These are phyloP conservation scores for Cutaneotrichosporon dermatis DNA, from an alignment of 1,284 basidiomycete species.

Conservation along the genomic window DNA sequence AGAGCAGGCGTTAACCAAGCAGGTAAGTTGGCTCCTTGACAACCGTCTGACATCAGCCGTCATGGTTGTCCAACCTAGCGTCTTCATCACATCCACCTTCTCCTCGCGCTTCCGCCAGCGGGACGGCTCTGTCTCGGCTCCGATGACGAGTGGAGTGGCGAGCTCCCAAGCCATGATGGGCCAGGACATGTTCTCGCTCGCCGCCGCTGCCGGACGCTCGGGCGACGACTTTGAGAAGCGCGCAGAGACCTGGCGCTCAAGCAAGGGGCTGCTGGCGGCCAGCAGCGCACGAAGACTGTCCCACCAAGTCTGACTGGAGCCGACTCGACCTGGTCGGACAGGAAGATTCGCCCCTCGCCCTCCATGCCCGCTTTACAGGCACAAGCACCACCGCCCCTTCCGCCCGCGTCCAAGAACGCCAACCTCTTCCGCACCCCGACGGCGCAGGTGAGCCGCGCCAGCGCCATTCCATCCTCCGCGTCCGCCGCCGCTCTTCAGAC, in stretches of 20 bases:
- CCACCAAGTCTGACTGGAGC: constrained; percentile 8
- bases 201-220: constrained; percentile 24
- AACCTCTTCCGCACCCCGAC: constrained; percentile 4
- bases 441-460: background rate
- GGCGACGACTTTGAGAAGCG: constrained; percentile 31
- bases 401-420: background rate
- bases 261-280: constrained; percentile 6
- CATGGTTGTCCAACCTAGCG: constrained; percentile 2
- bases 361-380: constrained; percentile 8
- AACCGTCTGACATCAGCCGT: background rate
- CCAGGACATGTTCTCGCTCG: constrained; percentile 36
- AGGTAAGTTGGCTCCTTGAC: background rate
- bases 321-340: constrained; percentile 4
- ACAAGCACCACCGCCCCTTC: background rate
- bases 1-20: background rate
- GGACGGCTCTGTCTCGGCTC: constrained; percentile 37
- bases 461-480: constrained; percentile 9
- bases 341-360: constrained; percentile 8
- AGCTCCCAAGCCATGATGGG: constrained; percentile 25
- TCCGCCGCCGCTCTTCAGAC: constrained; percentile 28
- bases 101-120: constrained; percentile 26
- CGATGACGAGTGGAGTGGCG: constrained; percentile 43
- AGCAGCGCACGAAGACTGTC: background rate
- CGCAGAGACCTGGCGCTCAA: constrained; percentile 27
- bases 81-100: constrained; percentile 27